Conservation (phyloP, 768 basidiomycete genomes). For the Tulasnella sp. region DNA sequence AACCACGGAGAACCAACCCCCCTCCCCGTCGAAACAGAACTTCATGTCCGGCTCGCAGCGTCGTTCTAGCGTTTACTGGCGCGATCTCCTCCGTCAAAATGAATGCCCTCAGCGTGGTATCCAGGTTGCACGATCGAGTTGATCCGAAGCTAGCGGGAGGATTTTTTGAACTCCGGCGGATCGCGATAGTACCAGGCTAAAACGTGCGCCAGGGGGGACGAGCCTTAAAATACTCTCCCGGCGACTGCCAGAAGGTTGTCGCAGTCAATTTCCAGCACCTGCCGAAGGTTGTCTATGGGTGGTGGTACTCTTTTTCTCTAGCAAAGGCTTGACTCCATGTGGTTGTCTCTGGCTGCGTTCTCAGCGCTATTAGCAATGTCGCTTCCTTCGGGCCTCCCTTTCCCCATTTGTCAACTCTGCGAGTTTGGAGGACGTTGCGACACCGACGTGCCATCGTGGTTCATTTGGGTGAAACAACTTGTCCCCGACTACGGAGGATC, state of each 20-base stretch:
- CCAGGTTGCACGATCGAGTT: background rate
- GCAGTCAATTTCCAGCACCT: background rate
- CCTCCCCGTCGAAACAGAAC: background rate
- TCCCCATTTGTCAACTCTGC: slow-evolving; percentile 8
- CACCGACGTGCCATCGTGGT: background rate
- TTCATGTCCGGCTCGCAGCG: background rate
- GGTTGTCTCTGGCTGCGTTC: background rate
- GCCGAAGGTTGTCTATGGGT: background rate
- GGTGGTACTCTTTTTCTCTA: background rate
- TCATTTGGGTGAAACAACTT: slow-evolving; percentile 7
- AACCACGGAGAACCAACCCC: background rate
- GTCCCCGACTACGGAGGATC: background rate
- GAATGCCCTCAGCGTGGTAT: background rate
- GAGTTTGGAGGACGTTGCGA: background rate
- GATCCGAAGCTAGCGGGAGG: background rate
- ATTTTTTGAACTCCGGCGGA: slow-evolving; percentile 4
- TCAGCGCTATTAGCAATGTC: background rate
- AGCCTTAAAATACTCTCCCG: background rate
- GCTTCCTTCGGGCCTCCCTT: background rate
- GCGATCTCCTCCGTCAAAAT: background rate
- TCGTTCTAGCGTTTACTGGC: background rate
- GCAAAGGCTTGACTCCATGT: slow-evolving; percentile 11
- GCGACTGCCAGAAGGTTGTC: background rate
- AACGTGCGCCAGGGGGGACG: background rate
- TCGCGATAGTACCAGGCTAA: background rate